These are phyloP conservation scores for Akanthomyces lecanii DNA, from an alignment of 2,329 filamentous ascomycete species.

Conservation along the genomic window DNA sequence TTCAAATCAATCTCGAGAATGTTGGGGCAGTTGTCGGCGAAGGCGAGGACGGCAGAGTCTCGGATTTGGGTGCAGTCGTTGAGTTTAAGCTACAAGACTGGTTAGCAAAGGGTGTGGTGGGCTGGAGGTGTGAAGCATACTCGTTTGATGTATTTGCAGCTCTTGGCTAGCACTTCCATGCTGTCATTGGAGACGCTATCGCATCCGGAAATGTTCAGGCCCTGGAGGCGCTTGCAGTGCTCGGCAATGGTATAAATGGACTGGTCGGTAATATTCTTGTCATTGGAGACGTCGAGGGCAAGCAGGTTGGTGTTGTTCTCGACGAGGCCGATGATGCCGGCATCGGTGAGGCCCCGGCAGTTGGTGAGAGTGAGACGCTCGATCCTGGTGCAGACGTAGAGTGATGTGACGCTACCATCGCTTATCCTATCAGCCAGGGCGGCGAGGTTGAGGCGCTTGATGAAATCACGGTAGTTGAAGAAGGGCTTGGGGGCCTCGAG, in stretches of 20 bases:
- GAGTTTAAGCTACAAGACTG: conserved; percentile 68
- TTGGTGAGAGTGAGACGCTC: conserved; percentile 91
- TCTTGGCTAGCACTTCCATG: conserved; percentile 73
- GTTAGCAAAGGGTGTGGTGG: conserved; percentile 27
- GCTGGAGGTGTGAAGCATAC: conserved; percentile 46
- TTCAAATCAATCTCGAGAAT: conserved; percentile 96
- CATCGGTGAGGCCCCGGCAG: conserved; percentile 79
- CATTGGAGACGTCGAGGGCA: conserved; percentile 83
- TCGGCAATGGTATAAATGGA: conserved; percentile 74
- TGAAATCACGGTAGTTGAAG: conserved; percentile 84
- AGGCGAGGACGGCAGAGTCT: conserved; percentile 75
- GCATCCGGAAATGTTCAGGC: conserved; percentile 88
- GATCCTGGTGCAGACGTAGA: conserved; percentile 81
- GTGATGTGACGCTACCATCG: conserved; percentile 81
- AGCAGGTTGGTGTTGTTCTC: conserved; percentile 75
- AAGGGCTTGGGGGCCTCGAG: conserved; percentile 69
- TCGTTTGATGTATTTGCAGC: conserved; percentile 80
- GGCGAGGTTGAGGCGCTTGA: conserved; percentile 88
- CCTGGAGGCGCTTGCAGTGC: conserved; percentile 81
- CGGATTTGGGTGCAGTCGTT: conserved; percentile 87
- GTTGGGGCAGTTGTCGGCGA: conserved; percentile 83
- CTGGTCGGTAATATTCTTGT: conserved; percentile 77
- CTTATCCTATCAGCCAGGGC: conserved; percentile 70
- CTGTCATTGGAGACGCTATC: conserved; percentile 81
- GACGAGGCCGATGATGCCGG: conserved; percentile 74